These are phyloP conservation scores for Fusarium denticulatum DNA, from an alignment of 2,329 filamentous ascomycete genomes.

Conservation along the genomic window DNA sequence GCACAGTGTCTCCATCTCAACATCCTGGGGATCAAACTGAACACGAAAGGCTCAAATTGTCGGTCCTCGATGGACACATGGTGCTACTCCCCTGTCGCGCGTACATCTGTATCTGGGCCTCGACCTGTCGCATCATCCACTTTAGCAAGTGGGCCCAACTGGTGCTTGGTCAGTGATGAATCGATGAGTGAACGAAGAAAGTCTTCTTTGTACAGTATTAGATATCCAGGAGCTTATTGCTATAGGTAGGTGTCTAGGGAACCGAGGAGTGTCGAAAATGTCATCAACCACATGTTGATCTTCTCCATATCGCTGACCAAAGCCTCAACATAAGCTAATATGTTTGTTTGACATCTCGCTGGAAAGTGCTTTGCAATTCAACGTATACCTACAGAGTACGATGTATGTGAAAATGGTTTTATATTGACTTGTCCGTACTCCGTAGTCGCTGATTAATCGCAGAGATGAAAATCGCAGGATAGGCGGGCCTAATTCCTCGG, in stretches of 20 bases:
- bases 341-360: background rate
- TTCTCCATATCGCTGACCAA: background rate
- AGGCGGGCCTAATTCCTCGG: conserved; percentile 43
- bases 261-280: background rate
- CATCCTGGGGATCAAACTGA: conserved; percentile 38
- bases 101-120: conserved; percentile 36
- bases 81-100: conserved; percentile 39
- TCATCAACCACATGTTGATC: background rate
- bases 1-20: conserved; percentile 37
- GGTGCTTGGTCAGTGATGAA: background rate
- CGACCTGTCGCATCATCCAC: conserved; percentile 44
- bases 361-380: background rate
- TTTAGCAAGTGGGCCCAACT: conserved; percentile 32
- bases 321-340: background rate
- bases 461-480: conserved; percentile 32
- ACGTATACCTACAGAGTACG: background rate
- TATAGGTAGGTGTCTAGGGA: background rate
- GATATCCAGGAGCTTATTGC: background rate
- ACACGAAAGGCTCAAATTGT: conserved; percentile 38
- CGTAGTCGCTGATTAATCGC: conserved; percentile 10
- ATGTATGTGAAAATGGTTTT: background rate
- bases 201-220: conserved; percentile 2
- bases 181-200: conserved; percentile 25
- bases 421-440: background rate
- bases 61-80: conserved; percentile 33